Conservation (phyloP, 495 filamentous ascomycete species). For the Talaromyces thailandensis region DNA sequence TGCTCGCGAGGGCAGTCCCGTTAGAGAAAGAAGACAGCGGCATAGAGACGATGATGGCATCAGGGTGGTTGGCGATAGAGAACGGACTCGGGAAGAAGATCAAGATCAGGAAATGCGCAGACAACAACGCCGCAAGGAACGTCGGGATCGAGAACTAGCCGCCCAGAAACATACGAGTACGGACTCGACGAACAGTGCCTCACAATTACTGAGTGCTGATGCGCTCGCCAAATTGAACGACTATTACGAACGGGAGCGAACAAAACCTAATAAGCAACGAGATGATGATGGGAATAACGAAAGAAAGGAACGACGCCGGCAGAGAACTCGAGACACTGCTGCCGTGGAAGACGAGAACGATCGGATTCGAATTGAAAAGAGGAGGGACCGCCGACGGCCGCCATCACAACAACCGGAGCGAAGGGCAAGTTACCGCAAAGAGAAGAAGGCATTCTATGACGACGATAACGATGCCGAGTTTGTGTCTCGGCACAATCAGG, state of each 20-base stretch:
- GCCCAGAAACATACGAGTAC: constrained; percentile 29
- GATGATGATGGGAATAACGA: constrained; percentile 19
- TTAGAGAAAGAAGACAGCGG: constrained; percentile 14
- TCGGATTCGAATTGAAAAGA: constrained; percentile 7
- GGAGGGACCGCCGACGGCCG: constrained; percentile 10
- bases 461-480: constrained; percentile 9
- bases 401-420: background rate
- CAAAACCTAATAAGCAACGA: constrained; percentile 16
- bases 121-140: constrained; percentile 10
- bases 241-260: constrained; percentile 35
- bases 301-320: constrained; percentile 21
- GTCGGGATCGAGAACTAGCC: constrained; percentile 9
- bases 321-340: constrained; percentile 19
- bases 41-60: constrained; percentile 1
- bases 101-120: constrained; percentile 11
- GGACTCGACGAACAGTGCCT: constrained; percentile 31
- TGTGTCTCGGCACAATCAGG: constrained; percentile 33
- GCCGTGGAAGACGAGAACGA: constrained; percentile 9
- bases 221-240: constrained; percentile 53
- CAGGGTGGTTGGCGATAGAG: background rate
- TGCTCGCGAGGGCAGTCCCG: constrained; percentile 16
- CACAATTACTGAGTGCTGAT: constrained; percentile 36
- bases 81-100: constrained; percentile 6
- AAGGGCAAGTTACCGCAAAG: constrained; percentile 3
- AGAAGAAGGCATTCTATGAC: constrained; percentile 7